Base-by-base conservation (phyloP, 1,139 yeast genomes). In the Suhomyces bribrorum region DNA sequence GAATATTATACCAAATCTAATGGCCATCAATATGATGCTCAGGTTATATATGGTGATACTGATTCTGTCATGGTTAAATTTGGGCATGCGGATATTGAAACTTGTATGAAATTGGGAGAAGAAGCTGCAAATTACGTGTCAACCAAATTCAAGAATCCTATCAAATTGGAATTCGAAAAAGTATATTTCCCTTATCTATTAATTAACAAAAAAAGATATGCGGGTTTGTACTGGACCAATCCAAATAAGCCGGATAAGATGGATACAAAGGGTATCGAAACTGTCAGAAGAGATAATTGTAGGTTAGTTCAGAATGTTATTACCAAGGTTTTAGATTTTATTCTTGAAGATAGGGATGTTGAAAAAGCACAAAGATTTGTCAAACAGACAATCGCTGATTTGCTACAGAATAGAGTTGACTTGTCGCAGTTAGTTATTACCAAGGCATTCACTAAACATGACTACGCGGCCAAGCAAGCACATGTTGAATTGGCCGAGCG, bases 51-150 rank as follows among this genome's bases (percentile, higher is more conserved):
- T 60, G 99, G 99, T 69, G 99, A 94, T 65, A 94, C 99, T 0
- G 99, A 94, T 76, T 94, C 98, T 6, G 99, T 94, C 13, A 94
- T 94, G 98, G 97, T 94, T 31, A 89, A 88, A 56, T 94, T 94
- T 66, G 99, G 99, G 1, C 79, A 83, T 28, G 67, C 71, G n/a
- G 96, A 89, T 54, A 62, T 92, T 45, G 80, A 73, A 41, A 84
- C 86, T 23, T 87, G 96, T 52, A 94, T 94, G 98, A 75, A 77
- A 41, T 59, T 89, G 40, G 99, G 98, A 3, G 85, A 88, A 51
- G 96, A 90, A 56, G 98, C 98, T 0, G 99, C 99, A 0, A 86
- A 74, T 5, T 81, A 63, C 49, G 97, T 94, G 3, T 88, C 97
- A 0, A 73, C 81, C 1, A 72, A 79, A 43, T 94, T 94, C 61